phyloP scores from a whole-genome alignment of 306 rosid genomes.

The Abrus precatorius region DNA sequence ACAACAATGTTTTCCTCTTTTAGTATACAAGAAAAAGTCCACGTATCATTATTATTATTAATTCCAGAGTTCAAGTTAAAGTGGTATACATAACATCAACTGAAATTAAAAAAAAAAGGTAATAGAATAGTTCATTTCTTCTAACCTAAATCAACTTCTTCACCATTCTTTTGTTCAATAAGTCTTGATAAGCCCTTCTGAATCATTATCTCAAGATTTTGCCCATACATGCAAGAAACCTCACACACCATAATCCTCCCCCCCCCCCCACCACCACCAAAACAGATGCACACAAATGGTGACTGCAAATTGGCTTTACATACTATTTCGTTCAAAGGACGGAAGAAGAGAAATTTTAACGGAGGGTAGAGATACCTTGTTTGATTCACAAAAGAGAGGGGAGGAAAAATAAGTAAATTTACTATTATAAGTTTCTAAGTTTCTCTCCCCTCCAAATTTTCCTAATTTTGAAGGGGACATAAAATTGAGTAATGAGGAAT shows the following conservation, averaged over 20 bases:
- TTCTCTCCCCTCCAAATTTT: too few relatives aligned
- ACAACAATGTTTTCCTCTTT: constrained; percentile 9
- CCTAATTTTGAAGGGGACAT: too few relatives aligned
- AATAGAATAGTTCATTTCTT: constrained; percentile 2
- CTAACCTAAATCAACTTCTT: background rate
- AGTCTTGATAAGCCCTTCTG: constrained; percentile 14
- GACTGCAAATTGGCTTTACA: background rate
- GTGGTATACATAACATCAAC: background rate
- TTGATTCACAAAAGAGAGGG: too few relatives aligned
- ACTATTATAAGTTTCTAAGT: too few relatives aligned
- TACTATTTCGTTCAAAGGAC: too few relatives aligned
- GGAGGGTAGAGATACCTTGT: too few relatives aligned
- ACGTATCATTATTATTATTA: constrained; percentile 13
- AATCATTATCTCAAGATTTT: constrained; percentile 2
- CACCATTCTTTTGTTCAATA: background rate
- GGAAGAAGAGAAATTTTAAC: too few relatives aligned
- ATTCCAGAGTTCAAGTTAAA: background rate
- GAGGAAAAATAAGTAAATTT: too few relatives aligned
- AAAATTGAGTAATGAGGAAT: too few relatives aligned
- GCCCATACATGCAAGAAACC: background rate
- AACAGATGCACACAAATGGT: background rate
- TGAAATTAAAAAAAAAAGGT: too few relatives aligned
- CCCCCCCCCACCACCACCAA: background rate
- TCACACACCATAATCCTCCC: background rate
- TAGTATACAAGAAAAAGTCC: constrained; percentile 33